phyloP scores from a whole-genome alignment of 768 basidiomycete species.

The Galerina sulciceps region DNA sequence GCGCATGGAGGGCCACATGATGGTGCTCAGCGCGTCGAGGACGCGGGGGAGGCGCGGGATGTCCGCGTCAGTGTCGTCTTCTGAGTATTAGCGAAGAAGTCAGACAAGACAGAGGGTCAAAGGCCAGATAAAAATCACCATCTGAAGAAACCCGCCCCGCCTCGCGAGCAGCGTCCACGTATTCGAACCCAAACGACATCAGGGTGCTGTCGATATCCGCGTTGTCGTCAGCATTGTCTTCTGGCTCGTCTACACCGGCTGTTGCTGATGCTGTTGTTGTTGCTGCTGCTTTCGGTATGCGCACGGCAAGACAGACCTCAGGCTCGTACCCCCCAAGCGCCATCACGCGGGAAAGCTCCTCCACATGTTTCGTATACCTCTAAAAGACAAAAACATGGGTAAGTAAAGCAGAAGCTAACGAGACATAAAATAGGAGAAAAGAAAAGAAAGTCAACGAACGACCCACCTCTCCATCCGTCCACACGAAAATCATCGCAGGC shows the following conservation, averaged over 20 bases:
- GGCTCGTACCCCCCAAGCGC: conserved; percentile 49
- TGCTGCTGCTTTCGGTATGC: conserved; percentile 37
- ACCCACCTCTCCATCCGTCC: conserved; percentile 68
- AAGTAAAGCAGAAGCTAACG: background rate
- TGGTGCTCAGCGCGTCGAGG: conserved; percentile 78
- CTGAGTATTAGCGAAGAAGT: background rate
- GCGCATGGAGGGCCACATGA: conserved; percentile 88
- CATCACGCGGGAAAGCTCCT: conserved; percentile 51
- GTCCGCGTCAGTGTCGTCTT: conserved; percentile 29
- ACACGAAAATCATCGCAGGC: conserved; percentile 79
- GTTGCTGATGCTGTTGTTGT: background rate
- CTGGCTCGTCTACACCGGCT: conserved; percentile 12
- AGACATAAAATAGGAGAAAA: background rate
- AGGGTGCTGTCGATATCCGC: conserved; percentile 68
- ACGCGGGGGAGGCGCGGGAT: conserved; percentile 66
- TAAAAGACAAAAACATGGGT: conserved; percentile 25
- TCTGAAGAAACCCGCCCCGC: background rate
- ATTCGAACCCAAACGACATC: conserved; percentile 77
- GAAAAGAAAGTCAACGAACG: conserved; percentile 2
- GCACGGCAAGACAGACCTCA: conserved; percentile 76
- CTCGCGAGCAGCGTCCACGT: conserved; percentile 57
- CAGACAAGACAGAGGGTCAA: too few species aligned
- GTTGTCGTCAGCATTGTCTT: conserved; percentile 36
- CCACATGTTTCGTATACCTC: conserved; percentile 64
- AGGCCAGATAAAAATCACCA: background rate